Evolutionary conservation across 2,329 filamentous ascomycete genomes (phyloP), one percentile per base, ranked within the genome.

Genomic region (Fusarium sp.): DNA sequence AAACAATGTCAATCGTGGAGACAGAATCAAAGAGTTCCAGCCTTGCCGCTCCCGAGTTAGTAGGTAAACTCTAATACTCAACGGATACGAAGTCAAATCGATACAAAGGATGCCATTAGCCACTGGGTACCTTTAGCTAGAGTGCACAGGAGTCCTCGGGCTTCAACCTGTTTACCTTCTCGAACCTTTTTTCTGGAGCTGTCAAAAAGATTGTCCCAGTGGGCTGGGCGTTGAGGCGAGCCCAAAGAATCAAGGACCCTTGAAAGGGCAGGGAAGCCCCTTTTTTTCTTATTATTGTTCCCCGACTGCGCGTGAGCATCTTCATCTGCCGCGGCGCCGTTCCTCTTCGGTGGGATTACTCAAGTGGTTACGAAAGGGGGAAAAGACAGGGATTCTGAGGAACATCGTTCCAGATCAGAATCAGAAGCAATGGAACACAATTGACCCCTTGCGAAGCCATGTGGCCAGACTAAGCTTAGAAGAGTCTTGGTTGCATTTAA

Each of bases 161-260:
- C 46, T 49, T 42, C 39, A 57, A 31, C 22, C 46, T 50, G 47
- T 27, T 53, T 42, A 35, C 46, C 46, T 60, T 61, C 50, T 58
- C 53, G 42, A 65, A 57, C 27, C 38, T 56, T 59, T 39, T 27
- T 61, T 62, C 56, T 57, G 49, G 65, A 69, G 50, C 54, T 53
- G 22, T 61, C 42, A 42, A 49, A 41, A 18, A 42, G 42, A 62
- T 41, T 62, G 62, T 52, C 56, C 74, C 66, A 57, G 62, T 35
- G 54, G 71, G 62, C 71, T 76, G 63, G 73, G 65, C 60, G 64
- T 72, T 73, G 66, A 70, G 70, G 56, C 47, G 57, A 53, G 39
- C 22, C 31, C 36, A n/a, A 41, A 39, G 54, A 71, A 55, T 27
- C 52, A 57, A 47, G 49, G 59, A 68, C 61, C 64, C 65, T 56